phyloP scores from a whole-genome alignment of 306 rosid species.

The Hippophae gyantsensis region DNA sequence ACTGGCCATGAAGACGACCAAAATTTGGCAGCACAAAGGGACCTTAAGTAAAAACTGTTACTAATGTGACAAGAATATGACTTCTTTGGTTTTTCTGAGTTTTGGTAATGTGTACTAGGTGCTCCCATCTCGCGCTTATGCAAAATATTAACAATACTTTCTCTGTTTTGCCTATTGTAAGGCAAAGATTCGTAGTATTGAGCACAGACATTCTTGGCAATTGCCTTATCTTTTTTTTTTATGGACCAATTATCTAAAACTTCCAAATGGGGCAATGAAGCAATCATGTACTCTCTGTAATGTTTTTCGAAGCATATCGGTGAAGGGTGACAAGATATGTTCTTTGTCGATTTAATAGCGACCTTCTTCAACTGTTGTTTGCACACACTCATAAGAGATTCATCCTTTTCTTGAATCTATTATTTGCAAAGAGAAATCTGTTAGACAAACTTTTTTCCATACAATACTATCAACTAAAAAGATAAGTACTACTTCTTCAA shows the following conservation, averaged over 20 bases:
- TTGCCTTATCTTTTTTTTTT: conserved; percentile 40
- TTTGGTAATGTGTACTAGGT: conserved; percentile 20
- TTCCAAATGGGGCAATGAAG: conserved; percentile 49
- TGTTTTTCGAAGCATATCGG: conserved; percentile 65
- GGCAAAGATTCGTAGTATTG: conserved; percentile 58
- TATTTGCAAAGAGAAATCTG: conserved; percentile 8
- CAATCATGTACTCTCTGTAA: conserved; percentile 64
- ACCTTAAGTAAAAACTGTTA: conserved; percentile 47
- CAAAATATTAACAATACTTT: conserved; percentile 51
- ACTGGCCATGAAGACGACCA: conserved; percentile 71
- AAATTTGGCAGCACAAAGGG: conserved; percentile 66
- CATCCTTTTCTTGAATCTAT: conserved; percentile 29
- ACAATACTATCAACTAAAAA: conserved; percentile 3
- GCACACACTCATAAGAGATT: not conserved
- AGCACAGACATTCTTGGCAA: conserved; percentile 38
- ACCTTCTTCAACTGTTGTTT: conserved; percentile 25
- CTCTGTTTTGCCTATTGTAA: conserved; percentile 47
- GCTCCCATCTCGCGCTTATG: conserved; percentile 61
- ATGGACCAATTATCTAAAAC: conserved; percentile 51
- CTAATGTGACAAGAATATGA: conserved; percentile 32
- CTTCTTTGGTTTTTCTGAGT: conserved; percentile 20
- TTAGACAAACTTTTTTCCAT: not conserved
- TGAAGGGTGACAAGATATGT: conserved; percentile 50
- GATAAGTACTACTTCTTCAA: not conserved
- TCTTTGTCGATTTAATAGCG: conserved; percentile 28